Conservation (phyloP, 192 early-diverging fungal species). For the Coemansia sp. region DNA sequence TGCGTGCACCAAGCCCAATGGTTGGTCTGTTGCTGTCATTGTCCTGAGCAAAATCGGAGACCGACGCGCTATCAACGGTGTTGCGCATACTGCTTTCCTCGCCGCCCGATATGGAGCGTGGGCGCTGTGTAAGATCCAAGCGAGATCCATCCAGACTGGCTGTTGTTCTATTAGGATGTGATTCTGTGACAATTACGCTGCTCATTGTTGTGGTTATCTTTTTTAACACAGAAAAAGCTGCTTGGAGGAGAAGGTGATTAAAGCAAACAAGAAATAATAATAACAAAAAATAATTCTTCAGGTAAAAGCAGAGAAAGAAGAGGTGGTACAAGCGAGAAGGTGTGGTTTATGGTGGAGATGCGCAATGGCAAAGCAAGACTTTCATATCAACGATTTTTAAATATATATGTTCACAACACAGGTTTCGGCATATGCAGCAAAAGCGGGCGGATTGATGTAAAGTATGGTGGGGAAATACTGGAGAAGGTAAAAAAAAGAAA, state of each 20-base stretch:
- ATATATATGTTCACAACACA: neutral
- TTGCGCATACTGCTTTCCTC: neutral
- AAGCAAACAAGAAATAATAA: too few relatives aligned
- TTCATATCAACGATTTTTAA: too few relatives aligned
- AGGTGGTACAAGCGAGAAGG: too few relatives aligned
- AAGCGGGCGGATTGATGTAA: neutral
- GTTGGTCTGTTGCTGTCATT: neutral
- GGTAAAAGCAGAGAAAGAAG: neutral
- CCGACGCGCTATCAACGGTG: neutral
- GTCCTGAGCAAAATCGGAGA: neutral
- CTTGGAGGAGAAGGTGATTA: too few relatives aligned
- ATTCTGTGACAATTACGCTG: neutral
- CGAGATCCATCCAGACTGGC: neutral
- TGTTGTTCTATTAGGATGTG: neutral
- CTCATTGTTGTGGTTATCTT: neutral
- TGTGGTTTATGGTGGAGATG: too few relatives aligned
- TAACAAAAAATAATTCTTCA: too few relatives aligned
- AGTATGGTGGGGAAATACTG: neutral
- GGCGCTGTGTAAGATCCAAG: neutral
- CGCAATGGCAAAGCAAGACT: too few relatives aligned
- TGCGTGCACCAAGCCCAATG: constrained; percentile 19
- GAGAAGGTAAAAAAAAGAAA: neutral
- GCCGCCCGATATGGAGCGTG: neutral
- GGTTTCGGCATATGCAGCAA: neutral
- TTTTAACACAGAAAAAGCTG: neutral